phyloP scores from a whole-genome alignment of 257 asterid species.

The Agastache rugosa region DNA sequence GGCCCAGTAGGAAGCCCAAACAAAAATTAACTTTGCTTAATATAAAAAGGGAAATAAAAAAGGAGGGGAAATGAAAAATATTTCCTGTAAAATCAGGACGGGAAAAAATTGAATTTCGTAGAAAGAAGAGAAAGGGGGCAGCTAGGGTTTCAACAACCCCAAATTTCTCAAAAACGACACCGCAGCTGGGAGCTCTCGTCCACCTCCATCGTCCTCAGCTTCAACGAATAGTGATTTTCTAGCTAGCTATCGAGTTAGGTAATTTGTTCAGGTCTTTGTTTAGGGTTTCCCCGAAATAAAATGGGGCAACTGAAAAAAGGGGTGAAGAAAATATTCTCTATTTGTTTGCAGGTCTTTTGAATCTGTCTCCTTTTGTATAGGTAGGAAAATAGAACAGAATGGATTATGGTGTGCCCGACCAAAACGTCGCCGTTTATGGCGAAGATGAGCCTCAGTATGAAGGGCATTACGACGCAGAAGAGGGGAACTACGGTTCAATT shows the following conservation, averaged over 20 bases:
- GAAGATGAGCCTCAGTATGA: constrained; percentile 69
- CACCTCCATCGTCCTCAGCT: constrained; percentile 32
- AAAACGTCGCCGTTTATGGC: constrained; percentile 71
- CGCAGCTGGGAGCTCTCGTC: constrained; percentile 40
- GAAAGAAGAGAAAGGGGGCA: constrained; percentile 25
- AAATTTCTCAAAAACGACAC: constrained; percentile 32
- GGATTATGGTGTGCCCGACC: constrained; percentile 88
- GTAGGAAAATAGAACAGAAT: constrained; percentile 62
- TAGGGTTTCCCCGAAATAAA: constrained; percentile 45
- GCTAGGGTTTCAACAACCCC: constrained; percentile 60
- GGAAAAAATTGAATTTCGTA: constrained; percentile 15
- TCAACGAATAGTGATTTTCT: constrained; percentile 38
- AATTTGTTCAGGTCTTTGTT: constrained; percentile 45
- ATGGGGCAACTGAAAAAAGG: constrained; percentile 34
- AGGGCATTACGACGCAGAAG: constrained; percentile 68
- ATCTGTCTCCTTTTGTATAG: constrained; percentile 44
- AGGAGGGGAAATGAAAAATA: too few relatives aligned
- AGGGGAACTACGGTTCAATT: constrained; percentile 66
- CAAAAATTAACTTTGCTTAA: background rate
- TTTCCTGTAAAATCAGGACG: background rate
- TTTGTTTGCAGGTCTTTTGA: constrained; percentile 60
- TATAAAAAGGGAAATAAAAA: background rate
- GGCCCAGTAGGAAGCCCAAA: constrained; percentile 8
- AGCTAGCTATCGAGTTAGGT: constrained; percentile 61
- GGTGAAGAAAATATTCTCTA: constrained; percentile 47